Percentiles rank a stretch among this genome's conserved stretches.
These are phyloP conservation scores for Alternaria ethzedia DNA, from an alignment of 2,329 filamentous ascomycete species.

Conservation along the genomic window DNA sequence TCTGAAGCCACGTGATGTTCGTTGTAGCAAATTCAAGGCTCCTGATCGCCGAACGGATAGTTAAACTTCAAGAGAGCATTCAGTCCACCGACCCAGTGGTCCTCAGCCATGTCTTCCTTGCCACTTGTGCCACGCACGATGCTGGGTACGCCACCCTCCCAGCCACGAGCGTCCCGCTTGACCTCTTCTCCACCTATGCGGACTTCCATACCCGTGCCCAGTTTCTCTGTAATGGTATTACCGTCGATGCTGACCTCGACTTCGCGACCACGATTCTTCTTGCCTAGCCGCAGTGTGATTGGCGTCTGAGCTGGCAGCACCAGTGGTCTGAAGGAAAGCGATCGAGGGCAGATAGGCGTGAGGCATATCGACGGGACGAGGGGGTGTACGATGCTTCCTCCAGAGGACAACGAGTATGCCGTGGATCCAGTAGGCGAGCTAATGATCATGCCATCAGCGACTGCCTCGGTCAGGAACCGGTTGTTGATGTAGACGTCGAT, in stretches of 20 bases:
- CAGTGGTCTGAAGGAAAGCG: slow-evolving; percentile 87
- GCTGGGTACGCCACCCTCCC: slow-evolving; percentile 86
- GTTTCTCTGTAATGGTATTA: slow-evolving; percentile 50
- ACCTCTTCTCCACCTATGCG: slow-evolving; percentile 88
- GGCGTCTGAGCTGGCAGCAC: slow-evolving; percentile 87
- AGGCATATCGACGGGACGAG: slow-evolving; percentile 86
- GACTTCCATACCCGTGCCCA: slow-evolving; percentile 69
- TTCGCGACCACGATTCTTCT: slow-evolving; percentile 58
- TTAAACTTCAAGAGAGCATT: slow-evolving; percentile 97
- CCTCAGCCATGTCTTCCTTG: slow-evolving; percentile 64
- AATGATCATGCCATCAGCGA: slow-evolving; percentile 93
- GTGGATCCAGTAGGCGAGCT: slow-evolving; percentile 94
- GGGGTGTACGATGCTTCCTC: slow-evolving; percentile 92
- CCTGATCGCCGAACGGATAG: slow-evolving; percentile 80
- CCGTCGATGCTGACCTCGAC: slow-evolving; percentile 60
- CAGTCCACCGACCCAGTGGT: slow-evolving; percentile 94
- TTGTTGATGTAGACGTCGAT: slow-evolving; percentile 91
- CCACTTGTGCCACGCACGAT: slow-evolving; percentile 70
- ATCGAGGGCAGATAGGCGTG: slow-evolving; percentile 92
- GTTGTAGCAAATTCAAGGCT: slow-evolving; percentile 11
- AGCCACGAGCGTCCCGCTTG: slow-evolving; percentile 51
- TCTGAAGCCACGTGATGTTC: neutral
- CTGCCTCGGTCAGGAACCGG: slow-evolving; percentile 88
- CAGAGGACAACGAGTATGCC: slow-evolving; percentile 91
- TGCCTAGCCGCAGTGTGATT: slow-evolving; percentile 80